Conservation (phyloP, 2,329 filamentous ascomycete species). For the Metarhizium rileyi region DNA sequence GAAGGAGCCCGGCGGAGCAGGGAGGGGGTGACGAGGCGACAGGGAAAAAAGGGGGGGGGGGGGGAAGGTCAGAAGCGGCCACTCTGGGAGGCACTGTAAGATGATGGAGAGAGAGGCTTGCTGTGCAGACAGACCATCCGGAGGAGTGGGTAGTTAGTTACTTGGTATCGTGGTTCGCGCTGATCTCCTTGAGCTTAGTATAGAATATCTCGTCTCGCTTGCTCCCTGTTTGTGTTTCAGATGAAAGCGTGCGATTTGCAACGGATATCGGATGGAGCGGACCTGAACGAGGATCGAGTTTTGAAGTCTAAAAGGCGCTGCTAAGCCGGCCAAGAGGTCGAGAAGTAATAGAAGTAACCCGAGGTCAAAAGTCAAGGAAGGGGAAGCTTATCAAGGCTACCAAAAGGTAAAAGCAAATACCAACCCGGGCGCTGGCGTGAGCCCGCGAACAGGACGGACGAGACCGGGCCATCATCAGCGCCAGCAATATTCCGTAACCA, state of each 20-base stretch:
- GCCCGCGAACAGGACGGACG: not conserved
- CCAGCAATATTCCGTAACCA: not conserved
- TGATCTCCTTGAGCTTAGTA: not conserved
- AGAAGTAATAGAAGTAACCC: no score
- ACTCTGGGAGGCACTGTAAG: no score
- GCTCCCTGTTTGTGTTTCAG: slow-evolving; percentile 4
- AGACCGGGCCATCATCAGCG: no score
- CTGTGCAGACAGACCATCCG: no score
- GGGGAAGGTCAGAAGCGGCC: not conserved
- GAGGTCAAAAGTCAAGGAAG: no score
- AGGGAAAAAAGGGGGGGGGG: slow-evolving; percentile 10
- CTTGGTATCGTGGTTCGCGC: not conserved
- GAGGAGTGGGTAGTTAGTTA: not conserved
- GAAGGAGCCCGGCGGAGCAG: slow-evolving; percentile 7
- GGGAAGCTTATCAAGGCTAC: not conserved
- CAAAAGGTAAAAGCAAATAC: not conserved
- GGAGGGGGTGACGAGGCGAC: slow-evolving; percentile 9
- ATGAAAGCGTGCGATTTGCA: slow-evolving; percentile 1
- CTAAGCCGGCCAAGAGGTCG: not conserved
- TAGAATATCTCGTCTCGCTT: slow-evolving; percentile 5
- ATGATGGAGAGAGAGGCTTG: no score
- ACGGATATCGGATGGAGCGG: not conserved
- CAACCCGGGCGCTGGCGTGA: not conserved
- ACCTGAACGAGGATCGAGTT: not conserved
- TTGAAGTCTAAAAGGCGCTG: not conserved